Conservation (phyloP, 2,329 filamentous ascomycete species). For the Penicillium sp. region DNA sequence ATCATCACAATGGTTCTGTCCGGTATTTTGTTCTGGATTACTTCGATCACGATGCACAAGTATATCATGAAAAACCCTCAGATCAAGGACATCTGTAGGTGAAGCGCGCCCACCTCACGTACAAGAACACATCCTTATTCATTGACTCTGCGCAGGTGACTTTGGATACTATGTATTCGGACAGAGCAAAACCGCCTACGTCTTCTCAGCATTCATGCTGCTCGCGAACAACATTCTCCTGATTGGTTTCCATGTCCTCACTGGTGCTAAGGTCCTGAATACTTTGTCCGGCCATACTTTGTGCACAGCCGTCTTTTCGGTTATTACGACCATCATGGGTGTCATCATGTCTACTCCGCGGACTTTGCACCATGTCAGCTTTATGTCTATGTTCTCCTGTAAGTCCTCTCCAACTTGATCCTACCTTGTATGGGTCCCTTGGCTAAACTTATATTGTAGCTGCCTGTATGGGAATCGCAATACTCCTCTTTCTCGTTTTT, state of each 20-base stretch:
- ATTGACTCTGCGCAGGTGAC: conserved; percentile 31
- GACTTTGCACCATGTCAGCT: conserved; percentile 50
- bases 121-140: not conserved
- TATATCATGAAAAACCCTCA: conserved; percentile 55
- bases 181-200: conserved; percentile 45
- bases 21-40: conserved; percentile 50
- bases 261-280: conserved; percentile 51
- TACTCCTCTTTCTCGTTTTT: conserved; percentile 53
- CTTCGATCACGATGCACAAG: conserved; percentile 53
- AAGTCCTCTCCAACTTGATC: not conserved
- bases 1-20: conserved; percentile 44
- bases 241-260: conserved; percentile 53
- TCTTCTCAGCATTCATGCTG: conserved; percentile 43
- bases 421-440: not conserved
- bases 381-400: conserved; percentile 53
- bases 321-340: conserved; percentile 49
- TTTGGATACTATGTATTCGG: conserved; percentile 52
- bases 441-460: conserved; percentile 21
- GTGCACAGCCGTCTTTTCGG: conserved; percentile 52
- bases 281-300: conserved; percentile 50
- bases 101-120: not conserved
- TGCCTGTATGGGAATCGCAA: conserved; percentile 50
- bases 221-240: conserved; percentile 55
- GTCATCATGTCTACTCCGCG: conserved; percentile 49
- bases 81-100: conserved; percentile 50